Evolutionary conservation across 164 flowering plant species (phyloP).

Genomic region (Taxillus chinensis): DNA sequence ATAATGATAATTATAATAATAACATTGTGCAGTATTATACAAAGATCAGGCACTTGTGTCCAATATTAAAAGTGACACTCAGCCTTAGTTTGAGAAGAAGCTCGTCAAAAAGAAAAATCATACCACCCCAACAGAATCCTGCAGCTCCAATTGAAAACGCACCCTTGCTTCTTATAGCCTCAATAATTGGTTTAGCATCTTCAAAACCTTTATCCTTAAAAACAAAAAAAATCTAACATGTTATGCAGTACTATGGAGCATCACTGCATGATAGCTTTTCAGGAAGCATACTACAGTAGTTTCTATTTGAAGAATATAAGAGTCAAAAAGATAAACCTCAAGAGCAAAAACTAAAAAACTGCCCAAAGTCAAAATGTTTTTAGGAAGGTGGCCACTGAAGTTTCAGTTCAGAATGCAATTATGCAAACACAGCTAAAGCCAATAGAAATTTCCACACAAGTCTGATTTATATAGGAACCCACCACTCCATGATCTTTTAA

Average conservation of each 20-base stretch:
- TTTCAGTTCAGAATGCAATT: too few species aligned
- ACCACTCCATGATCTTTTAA: conserved; percentile 45
- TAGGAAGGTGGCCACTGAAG: too few species aligned
- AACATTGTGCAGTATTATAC: too few species aligned
- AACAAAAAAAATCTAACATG: not conserved
- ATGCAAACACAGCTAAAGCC: not conserved
- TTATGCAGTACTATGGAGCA: not conserved
- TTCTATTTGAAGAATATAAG: too few species aligned
- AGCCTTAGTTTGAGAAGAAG: not conserved
- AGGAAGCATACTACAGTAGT: too few species aligned
- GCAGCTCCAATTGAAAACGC: conserved; percentile 45
- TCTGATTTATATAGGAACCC: conserved; percentile 12
- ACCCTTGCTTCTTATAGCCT: conserved; percentile 47
- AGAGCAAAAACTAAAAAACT: too few species aligned
- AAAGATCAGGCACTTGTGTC: too few species aligned
- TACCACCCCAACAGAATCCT: conserved; percentile 79
- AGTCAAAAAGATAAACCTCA: too few species aligned
- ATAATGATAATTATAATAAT: not conserved
- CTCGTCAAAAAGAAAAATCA: conserved; percentile 7
- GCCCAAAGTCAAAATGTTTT: too few species aligned
- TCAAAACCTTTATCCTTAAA: conserved; percentile 51
- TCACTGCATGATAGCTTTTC: not conserved
- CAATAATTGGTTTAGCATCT: conserved; percentile 48
- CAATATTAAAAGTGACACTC: too few species aligned
- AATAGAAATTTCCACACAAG: not conserved